Evolutionary conservation across 208 protist genomes (phyloP).

Genomic region (Histomonas meleagridis): DNA sequence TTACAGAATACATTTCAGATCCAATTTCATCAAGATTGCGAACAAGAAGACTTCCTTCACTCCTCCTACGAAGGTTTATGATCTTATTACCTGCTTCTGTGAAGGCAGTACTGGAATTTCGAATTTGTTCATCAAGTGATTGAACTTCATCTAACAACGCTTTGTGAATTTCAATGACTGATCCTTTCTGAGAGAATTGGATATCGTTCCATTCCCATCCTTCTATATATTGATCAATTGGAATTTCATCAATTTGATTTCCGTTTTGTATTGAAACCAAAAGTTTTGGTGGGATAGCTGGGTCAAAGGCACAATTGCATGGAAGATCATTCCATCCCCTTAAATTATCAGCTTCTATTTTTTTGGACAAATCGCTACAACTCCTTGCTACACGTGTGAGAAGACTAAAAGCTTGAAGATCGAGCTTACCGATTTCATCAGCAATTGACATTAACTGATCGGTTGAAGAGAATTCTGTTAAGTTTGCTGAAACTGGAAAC

Average conservation of each 20-base stretch:
- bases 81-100: neutral
- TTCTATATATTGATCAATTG: neutral
- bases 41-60: neutral
- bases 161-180: neutral
- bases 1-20: neutral
- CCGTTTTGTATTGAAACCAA: neutral
- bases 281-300: neutral
- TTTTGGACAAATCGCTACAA: neutral
- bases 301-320: neutral
- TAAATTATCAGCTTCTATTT: neutral
- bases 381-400: neutral
- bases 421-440: neutral
- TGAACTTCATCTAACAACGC: neutral
- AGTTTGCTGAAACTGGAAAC: neutral
- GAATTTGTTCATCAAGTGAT: neutral
- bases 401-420: neutral
- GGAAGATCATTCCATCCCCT: neutral
- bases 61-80: neutral
- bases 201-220: neutral
- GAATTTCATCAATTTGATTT: neutral
- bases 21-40: neutral
- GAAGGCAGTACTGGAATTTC: neutral
- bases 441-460: conserved; percentile 10
- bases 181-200: neutral
- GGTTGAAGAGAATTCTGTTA: neutral